A percentile compares a stretch with the other conserved stretches of the same genome.
phyloP scores from a whole-genome alignment of 345 rosid genomes.

The Sonneratia alba region DNA sequence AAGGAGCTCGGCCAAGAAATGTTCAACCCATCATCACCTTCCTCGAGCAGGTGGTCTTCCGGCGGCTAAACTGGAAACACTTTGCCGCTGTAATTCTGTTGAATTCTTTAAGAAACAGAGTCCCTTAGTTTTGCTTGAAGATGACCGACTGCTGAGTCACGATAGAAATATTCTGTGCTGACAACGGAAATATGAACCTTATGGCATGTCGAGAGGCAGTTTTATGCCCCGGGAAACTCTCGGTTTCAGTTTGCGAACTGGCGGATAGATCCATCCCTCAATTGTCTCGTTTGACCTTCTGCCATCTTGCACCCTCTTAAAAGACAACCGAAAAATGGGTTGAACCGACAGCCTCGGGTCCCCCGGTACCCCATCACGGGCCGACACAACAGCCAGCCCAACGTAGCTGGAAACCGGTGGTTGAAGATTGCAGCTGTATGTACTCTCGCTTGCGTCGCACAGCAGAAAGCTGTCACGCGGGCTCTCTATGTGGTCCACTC shows the following conservation, averaged over 20 bases:
- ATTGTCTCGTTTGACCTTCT: too few relatives aligned
- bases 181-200: neutral
- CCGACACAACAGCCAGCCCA: neutral
- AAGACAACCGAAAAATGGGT: too few relatives aligned
- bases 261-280: too few relatives aligned
- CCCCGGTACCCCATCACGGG: too few relatives aligned
- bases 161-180: neutral
- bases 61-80: conserved; percentile 10
- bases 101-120: neutral
- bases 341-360: too few relatives aligned
- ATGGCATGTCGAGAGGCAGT: neutral
- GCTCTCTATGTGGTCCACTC: neutral
- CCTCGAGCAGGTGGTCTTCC: conserved; percentile 34
- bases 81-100: neutral
- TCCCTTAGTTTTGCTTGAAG: neutral
- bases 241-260: too few relatives aligned
- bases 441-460: neutral
- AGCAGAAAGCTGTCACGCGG: neutral
- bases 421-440: neutral
- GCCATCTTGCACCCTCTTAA: too few relatives aligned
- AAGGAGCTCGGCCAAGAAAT: conserved; percentile 88
- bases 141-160: neutral
- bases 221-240: too few relatives aligned
- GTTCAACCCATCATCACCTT: conserved; percentile 37
- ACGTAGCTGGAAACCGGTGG: neutral